A percentile compares a stretch with the other conserved stretches of the same genome.
These are phyloP conservation scores for Exophiala sp. DNA, from an alignment of 2,329 filamentous ascomycete genomes.

Conservation along the genomic window DNA sequence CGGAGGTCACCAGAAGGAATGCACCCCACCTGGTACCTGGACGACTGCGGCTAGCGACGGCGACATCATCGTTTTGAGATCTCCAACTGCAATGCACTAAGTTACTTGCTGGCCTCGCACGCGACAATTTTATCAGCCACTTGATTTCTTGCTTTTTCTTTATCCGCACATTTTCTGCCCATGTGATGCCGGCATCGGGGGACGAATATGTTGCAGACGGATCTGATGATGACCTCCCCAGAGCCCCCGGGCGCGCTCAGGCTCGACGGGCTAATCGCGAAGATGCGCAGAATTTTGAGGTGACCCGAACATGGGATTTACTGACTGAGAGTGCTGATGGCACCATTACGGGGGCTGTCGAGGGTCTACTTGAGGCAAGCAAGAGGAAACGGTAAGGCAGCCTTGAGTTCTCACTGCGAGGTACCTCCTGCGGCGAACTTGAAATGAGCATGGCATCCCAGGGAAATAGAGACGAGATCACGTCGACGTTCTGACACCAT, in stretches of 20 bases:
- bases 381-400: constrained; percentile 65
- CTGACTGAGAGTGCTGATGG: constrained; percentile 77
- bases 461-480: neutral
- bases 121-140: constrained; percentile 10
- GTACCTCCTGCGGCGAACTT: neutral
- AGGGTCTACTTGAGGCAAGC: constrained; percentile 72
- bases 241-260: constrained; percentile 17
- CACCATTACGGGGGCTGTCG: constrained; percentile 67
- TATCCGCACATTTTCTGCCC: neutral
- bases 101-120: neutral
- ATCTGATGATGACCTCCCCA: constrained; percentile 43
- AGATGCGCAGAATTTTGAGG: constrained; percentile 46
- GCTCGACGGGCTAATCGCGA: constrained; percentile 28
- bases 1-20: too few species aligned
- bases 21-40: too few species aligned
- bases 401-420: neutral
- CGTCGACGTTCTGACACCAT: constrained; percentile 5
- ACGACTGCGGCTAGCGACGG: too few species aligned
- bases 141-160: constrained; percentile 1
- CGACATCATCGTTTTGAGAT: too few species aligned
- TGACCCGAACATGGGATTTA: constrained; percentile 58
- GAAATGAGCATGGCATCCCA: neutral
- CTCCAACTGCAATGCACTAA: too few species aligned
- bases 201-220: constrained; percentile 40
- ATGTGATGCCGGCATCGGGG: constrained; percentile 43